Conservation (phyloP, 805 yeast genomes). For the Ogataea chonburiensis region DNA sequence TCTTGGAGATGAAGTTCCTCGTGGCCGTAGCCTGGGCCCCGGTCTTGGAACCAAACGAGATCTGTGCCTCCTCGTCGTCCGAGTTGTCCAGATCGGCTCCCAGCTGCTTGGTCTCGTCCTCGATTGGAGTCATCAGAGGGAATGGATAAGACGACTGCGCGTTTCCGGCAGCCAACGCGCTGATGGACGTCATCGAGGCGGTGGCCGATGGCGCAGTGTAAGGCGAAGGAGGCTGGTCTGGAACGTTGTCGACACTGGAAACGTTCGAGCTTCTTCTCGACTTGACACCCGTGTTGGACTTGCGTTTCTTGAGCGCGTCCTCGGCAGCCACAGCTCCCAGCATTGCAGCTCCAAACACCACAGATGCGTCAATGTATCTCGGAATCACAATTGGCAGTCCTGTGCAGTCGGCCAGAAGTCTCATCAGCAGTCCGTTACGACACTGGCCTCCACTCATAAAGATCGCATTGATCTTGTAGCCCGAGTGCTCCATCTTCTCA, state of each 20-base stretch:
- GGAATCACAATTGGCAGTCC: constrained; percentile 92
- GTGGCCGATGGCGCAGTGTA: constrained; percentile 83
- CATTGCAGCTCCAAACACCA: constrained; percentile 92
- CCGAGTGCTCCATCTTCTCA: constrained; percentile 75
- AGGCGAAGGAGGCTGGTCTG: constrained; percentile 52
- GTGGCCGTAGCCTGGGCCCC: constrained; percentile 54
- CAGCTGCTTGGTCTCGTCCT: constrained; percentile 34
- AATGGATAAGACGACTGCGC: constrained; percentile 45
- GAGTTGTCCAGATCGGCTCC: constrained; percentile 25
- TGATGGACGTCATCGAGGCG: constrained; percentile 58
- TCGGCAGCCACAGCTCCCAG: constrained; percentile 93
- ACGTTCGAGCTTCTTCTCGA: constrained; percentile 32
- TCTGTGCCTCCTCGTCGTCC: constrained; percentile 42
- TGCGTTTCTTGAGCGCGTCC: constrained; percentile 43
- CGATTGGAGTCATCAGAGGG: constrained; percentile 44
- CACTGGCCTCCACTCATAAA: constrained; percentile 98
- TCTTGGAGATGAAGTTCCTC: constrained; percentile 37
- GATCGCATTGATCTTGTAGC: constrained; percentile 72
- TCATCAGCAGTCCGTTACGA: constrained; percentile 84
- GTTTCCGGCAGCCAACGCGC: constrained; percentile 43
- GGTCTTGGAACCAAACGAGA: constrained; percentile 61
- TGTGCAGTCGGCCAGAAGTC: constrained; percentile 88
- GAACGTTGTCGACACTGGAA: constrained; percentile 16
- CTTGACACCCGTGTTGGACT: constrained; percentile 16
- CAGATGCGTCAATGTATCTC: constrained; percentile 93